phyloP scores from a whole-genome alignment of 345 rosid species.

The Microcos paniculata region DNA sequence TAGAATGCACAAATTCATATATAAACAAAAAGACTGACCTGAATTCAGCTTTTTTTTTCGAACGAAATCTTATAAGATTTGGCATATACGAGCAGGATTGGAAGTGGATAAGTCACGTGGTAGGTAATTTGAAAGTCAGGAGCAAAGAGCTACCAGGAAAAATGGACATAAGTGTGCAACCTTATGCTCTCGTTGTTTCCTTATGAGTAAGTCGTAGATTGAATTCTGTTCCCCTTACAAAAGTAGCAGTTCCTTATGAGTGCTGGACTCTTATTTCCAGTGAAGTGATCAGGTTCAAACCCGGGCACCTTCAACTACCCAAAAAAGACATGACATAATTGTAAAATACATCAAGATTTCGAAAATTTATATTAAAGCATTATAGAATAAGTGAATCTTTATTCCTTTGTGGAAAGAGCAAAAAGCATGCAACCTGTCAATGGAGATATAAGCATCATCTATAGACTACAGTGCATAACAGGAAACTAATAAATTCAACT shows the following conservation, averaged over 20 bases:
- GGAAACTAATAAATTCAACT: neutral
- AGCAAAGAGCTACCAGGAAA: too few species aligned
- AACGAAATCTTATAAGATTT: neutral
- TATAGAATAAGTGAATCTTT: neutral
- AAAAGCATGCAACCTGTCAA: neutral
- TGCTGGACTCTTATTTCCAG: too few species aligned
- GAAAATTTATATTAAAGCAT: neutral
- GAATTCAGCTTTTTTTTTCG: neutral
- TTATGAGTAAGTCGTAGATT: neutral
- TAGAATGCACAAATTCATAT: neutral
- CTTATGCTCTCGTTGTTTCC: neutral
- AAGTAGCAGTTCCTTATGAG: neutral
- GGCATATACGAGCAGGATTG: constrained; percentile 15
- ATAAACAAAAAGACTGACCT: neutral
- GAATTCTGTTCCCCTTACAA: neutral
- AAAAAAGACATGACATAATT: neutral
- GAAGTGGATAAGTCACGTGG: constrained; percentile 51
- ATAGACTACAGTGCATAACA: too few species aligned
- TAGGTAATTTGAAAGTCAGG: neutral
- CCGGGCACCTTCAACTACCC: too few species aligned
- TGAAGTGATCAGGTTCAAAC: too few species aligned
- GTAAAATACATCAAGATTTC: neutral
- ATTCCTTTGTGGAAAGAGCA: neutral
- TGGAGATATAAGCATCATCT: neutral
- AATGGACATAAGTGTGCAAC: too few species aligned